These are phyloP conservation scores for Kondoa malvinella DNA, from an alignment of 768 basidiomycete genomes.

Conservation along the genomic window DNA sequence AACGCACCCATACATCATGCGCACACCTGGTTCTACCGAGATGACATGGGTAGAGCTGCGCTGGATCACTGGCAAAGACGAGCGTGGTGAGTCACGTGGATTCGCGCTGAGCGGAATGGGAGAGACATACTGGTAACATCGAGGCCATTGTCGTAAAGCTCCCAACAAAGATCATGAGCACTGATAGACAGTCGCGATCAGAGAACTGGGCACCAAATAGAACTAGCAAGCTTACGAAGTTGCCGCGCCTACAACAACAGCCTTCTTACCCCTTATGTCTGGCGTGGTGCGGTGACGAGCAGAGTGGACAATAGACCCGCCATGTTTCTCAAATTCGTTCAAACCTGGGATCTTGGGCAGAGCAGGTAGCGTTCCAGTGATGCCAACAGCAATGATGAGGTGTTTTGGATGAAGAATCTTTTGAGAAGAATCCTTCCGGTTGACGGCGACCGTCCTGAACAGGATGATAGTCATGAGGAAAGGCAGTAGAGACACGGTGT, in stretches of 20 bases:
- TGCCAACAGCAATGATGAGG: slow-evolving; percentile 7
- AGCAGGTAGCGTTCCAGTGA: not conserved
- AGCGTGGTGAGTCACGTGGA: too few species aligned
- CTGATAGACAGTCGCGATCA: not conserved
- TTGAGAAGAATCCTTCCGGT: not conserved
- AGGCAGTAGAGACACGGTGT: too few species aligned
- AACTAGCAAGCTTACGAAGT: not conserved
- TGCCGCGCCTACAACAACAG: slow-evolving; percentile 9
- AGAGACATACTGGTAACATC: slow-evolving; percentile 5
- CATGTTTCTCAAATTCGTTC: slow-evolving; percentile 4
- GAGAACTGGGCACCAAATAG: not conserved
- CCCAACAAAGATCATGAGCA: not conserved
- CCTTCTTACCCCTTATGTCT: slow-evolving; percentile 9
- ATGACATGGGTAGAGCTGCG: slow-evolving; percentile 1
- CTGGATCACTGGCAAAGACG: too few species aligned
- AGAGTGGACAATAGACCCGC: slow-evolving; percentile 3
- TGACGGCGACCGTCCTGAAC: slow-evolving; percentile 7
- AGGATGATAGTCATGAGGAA: too few species aligned
- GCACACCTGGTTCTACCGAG: not conserved
- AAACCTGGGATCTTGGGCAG: slow-evolving; percentile 6
- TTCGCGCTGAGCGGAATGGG: too few species aligned
- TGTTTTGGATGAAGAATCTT: slow-evolving; percentile 6
- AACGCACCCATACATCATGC: slow-evolving; percentile 1
- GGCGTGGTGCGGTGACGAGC: not conserved
- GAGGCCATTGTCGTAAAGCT: slow-evolving; percentile 2